These are phyloP conservation scores for Mucor irregularis DNA, from an alignment of 371 early-diverging fungal species.

Conservation along the genomic window DNA sequence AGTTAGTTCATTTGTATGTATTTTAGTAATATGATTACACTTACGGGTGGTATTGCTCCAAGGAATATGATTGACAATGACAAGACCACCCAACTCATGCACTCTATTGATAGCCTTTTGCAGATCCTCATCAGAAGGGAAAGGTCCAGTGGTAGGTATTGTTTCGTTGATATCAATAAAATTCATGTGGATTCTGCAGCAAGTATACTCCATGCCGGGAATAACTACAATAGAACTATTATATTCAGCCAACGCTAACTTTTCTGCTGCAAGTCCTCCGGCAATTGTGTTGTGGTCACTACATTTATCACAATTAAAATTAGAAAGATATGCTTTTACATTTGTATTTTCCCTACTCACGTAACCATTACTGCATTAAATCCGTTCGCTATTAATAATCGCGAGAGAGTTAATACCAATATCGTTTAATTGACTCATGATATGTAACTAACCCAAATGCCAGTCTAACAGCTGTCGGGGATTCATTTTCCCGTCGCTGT, in stretches of 20 bases:
- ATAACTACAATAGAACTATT: slow-evolving; percentile 65
- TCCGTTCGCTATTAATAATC: slow-evolving; percentile 59
- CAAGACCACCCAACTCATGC: slow-evolving; percentile 73
- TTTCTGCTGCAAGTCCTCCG: slow-evolving; percentile 68
- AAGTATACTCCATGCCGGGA: slow-evolving; percentile 75
- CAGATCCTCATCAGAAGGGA: slow-evolving; percentile 67
- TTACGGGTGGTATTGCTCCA: slow-evolving; percentile 74
- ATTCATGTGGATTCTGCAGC: slow-evolving; percentile 80
- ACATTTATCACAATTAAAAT: background rate
- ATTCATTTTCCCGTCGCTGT: slow-evolving; percentile 70
- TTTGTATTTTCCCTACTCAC: slow-evolving; percentile 16
- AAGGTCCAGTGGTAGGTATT: slow-evolving; percentile 54
- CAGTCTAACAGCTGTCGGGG: slow-evolving; percentile 65
- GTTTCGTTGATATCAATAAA: slow-evolving; percentile 74
- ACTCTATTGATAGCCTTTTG: slow-evolving; percentile 58
- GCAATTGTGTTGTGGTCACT: slow-evolving; percentile 75
- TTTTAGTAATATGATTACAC: background rate
- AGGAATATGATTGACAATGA: slow-evolving; percentile 80
- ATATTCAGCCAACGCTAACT: slow-evolving; percentile 56
- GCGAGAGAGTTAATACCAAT: background rate
- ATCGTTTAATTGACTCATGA: background rate
- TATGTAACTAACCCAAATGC: slow-evolving; percentile 55
- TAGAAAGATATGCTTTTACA: background rate
- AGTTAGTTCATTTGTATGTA: background rate
- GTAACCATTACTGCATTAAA: slow-evolving; percentile 74